A percentile compares a stretch with the other conserved stretches of the same genome.
These are phyloP conservation scores for Diaporthe longicolla DNA, from an alignment of 2,329 filamentous ascomycete species.

Conservation along the genomic window DNA sequence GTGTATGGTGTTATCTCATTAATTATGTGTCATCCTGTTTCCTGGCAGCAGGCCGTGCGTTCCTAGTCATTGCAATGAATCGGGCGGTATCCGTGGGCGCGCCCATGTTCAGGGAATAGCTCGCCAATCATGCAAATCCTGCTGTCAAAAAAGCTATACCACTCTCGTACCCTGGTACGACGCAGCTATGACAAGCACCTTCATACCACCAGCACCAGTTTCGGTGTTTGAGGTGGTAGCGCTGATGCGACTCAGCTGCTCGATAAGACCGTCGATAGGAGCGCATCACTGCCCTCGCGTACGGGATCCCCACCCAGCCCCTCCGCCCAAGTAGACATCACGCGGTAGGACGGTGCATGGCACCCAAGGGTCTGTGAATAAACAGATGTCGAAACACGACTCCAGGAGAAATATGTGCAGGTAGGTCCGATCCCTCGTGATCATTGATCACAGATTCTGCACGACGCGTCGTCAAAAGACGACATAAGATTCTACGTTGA, in stretches of 20 bases:
- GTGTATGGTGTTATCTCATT: neutral
- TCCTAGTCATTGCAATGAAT: constrained; percentile 6
- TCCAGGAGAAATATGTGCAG: neutral
- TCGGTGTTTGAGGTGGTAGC: constrained; percentile 4
- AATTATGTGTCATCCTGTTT: neutral
- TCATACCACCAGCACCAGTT: neutral
- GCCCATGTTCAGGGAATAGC: neutral
- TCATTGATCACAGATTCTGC: neutral
- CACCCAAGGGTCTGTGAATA: neutral
- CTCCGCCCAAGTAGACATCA: constrained; percentile 1
- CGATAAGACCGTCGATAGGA: neutral
- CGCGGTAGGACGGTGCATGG: neutral
- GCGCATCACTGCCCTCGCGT: neutral
- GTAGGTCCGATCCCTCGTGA: neutral
- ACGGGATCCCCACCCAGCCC: neutral
- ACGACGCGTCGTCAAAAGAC: neutral
- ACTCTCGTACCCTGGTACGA: neutral
- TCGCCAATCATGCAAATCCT: neutral
- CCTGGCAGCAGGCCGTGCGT: neutral
- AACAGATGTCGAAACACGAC: neutral
- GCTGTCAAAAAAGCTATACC: neutral
- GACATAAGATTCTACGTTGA: neutral
- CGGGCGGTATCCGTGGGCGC: neutral
- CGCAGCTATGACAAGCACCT: neutral
- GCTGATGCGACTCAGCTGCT: constrained; percentile 16